Conservation (phyloP, 495 filamentous ascomycete species). For the Hypoxylon trugodes region DNA sequence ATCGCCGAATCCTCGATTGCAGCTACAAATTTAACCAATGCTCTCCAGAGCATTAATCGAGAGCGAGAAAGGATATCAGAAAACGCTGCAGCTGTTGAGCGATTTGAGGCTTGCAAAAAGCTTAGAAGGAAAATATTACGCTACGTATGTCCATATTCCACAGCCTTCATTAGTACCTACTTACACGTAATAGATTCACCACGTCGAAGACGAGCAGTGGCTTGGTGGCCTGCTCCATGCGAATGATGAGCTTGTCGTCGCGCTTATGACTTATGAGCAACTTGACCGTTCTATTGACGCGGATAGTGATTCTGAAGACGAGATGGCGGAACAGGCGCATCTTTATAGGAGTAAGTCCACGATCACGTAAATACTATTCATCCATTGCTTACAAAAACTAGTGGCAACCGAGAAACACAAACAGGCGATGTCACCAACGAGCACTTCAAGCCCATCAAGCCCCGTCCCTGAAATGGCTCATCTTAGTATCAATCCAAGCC, state of each 20-base stretch:
- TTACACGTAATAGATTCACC: conserved; percentile 66
- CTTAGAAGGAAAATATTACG: conserved; percentile 84
- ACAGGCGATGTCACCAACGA: conserved; percentile 50
- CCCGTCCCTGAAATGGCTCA: conserved; percentile 49
- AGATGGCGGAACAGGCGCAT: conserved; percentile 64
- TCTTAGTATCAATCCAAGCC: conserved; percentile 46
- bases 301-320: conserved; percentile 91
- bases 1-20: conserved; percentile 88
- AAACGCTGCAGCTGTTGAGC: conserved; percentile 74
- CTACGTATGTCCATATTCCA: conserved; percentile 63
- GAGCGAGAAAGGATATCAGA: conserved; percentile 89
- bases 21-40: conserved; percentile 89
- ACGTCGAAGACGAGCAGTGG: conserved; percentile 83
- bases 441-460: conserved; percentile 43
- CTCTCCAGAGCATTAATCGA: conserved; percentile 88
- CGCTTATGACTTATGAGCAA: conserved; percentile 92
- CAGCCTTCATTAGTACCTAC: not conserved
- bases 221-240: conserved; percentile 81
- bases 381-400: conserved; percentile 40
- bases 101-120: conserved; percentile 86
- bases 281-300: conserved; percentile 95
- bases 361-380: not conserved
- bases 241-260: conserved; percentile 87
- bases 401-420: conserved; percentile 61
- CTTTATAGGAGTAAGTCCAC: conserved; percentile 57